Evolutionary conservation across 164 flowering plant genomes (phyloP), one percentile per base, ranked within the genome.

Genomic region (Protea cynaroides): DNA sequence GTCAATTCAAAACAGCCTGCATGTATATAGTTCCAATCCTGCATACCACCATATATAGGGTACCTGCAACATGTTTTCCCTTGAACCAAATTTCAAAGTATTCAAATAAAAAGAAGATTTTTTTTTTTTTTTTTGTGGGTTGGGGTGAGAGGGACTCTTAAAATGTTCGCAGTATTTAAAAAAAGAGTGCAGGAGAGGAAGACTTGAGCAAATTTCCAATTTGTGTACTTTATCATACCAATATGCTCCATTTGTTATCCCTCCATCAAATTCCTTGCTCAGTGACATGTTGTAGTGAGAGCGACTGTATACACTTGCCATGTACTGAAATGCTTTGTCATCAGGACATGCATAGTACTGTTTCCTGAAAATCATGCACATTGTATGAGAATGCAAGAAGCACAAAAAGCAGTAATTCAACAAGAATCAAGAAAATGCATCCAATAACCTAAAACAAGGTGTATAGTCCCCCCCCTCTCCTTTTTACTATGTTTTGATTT

Each of bases 1-100:
- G 98, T 94, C 74, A 94, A 78, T 68, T 94, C 98, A 79, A 91
- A 88, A 76, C 98, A 94, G 24, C 92, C 96, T 69, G 63, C 83
- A 74, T 89, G 76, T 55, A 94, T 89, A 68, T 94, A 94, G 75
- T 94, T 94, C 98, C 98, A 94, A 54, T 94, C 98, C 79, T 94
- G 98, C 97, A 94, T 91, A 52, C 97, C 97, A 72, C 98, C 98
- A 79, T 91, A 94, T 65, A 94, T 81, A 13, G 98, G 98, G 64
- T 93, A 93, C 98, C 97, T 90, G 76, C 70, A 83, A 66, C 61
- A 71, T 64, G 24, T 55, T 57, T 64, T 47, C 63, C 17, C 63
- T 43, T 37, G 18, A 62, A 58, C 59, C n/a, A 63, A 29, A 67
- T n/a, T 61, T 38, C 13, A 24, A n/a, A 63, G 56, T 52, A 53